Evolutionary conservation across 2,329 filamentous ascomycete species (phyloP).

Genomic region (Venturia aucupariae): DNA sequence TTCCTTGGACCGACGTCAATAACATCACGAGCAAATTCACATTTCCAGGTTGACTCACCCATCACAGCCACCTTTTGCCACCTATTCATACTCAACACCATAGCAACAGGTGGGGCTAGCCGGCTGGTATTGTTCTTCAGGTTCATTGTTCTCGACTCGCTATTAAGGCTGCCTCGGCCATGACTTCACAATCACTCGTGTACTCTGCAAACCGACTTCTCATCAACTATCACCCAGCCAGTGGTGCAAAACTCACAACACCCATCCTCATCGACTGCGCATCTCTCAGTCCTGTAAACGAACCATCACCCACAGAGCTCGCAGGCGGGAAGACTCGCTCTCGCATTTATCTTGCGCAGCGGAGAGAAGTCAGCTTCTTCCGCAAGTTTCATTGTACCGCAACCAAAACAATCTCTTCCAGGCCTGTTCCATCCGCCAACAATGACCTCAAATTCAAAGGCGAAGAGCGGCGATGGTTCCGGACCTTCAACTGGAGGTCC

Average conservation of each 20-base stretch:
- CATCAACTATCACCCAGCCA: not conserved
- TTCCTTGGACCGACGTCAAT: no score
- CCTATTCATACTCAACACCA: conserved; percentile 1
- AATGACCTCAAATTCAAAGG: not conserved
- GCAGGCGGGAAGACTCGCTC: not conserved
- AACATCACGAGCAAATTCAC: no score
- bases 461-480: not conserved
- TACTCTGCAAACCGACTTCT: not conserved
- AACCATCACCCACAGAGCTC: not conserved
- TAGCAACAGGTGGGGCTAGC: conserved; percentile 3
- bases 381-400: not conserved
- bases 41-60: not conserved
- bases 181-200: not conserved
- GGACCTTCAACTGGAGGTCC: not conserved
- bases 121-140: conserved; percentile 5
- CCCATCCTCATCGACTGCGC: not conserved
- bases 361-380: not conserved
- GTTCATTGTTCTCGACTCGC: not conserved
- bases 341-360: not conserved
- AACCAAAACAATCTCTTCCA: not conserved
- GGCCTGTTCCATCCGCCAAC: not conserved
- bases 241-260: not conserved
- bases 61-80: not conserved
- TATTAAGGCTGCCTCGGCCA: not conserved
- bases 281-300: not conserved